Evolutionary conservation across 2,329 filamentous ascomycete genomes (phyloP).

Genomic region (Ilyonectria robusta): DNA sequence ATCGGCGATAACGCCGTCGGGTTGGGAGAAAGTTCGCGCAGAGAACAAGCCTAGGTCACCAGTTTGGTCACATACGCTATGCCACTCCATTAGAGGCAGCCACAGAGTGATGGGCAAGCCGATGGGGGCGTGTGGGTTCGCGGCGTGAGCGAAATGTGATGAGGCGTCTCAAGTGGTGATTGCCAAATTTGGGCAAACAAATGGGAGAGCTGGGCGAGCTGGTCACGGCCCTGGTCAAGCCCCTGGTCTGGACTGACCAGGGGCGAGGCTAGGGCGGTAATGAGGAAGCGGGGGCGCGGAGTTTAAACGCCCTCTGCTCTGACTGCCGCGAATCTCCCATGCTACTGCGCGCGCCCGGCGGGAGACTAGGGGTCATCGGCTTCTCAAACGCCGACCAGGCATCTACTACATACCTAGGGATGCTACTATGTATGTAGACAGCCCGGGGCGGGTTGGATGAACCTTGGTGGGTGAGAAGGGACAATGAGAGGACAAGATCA

Average conservation of each 20-base stretch:
- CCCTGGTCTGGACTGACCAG: conserved; percentile 21
- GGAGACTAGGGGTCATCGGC: conserved; percentile 26
- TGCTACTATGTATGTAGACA: background rate
- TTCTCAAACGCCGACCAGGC: conserved; percentile 19
- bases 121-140: conserved; percentile 14
- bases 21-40: background rate
- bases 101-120: conserved; percentile 23
- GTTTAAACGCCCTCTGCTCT: conserved; percentile 38
- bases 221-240: conserved; percentile 18
- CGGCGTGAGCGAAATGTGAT: conserved; percentile 32
- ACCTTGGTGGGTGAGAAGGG: conserved; percentile 5
- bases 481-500: conserved; percentile 4
- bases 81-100: conserved; percentile 18
- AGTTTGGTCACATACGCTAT: conserved; percentile 19
- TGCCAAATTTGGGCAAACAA: conserved; percentile 44
- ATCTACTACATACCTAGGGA: background rate
- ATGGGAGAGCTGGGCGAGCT: conserved; percentile 32
- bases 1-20: conserved; percentile 21
- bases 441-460: background rate
- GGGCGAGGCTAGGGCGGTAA: conserved; percentile 35
- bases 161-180: conserved; percentile 36
- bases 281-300: conserved; percentile 38
- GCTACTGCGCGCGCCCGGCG: conserved; percentile 34
- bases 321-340: conserved; percentile 43
- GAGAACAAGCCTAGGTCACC: conserved; percentile 10